phyloP scores from a whole-genome alignment of 768 basidiomycete species.

The Lactarius sp. region DNA sequence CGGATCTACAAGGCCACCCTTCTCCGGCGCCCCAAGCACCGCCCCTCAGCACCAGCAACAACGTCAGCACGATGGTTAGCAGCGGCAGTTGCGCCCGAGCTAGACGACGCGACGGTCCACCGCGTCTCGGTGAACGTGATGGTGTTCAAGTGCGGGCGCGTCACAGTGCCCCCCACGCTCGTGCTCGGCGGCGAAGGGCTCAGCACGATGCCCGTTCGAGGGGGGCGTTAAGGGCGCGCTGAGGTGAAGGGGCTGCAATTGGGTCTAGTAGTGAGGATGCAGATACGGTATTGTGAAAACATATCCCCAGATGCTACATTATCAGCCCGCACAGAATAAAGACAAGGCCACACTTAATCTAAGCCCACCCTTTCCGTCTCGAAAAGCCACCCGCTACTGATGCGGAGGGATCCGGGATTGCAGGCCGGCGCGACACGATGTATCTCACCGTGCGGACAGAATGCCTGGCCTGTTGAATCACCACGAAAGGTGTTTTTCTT shows the following conservation, averaged over 20 bases:
- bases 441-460: slow-evolving; percentile 20
- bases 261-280: no score
- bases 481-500: neutral
- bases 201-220: slow-evolving; percentile 27
- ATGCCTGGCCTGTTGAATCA: slow-evolving; percentile 7
- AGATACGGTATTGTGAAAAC: no score
- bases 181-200: slow-evolving; percentile 59
- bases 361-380: neutral
- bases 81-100: slow-evolving; percentile 33
- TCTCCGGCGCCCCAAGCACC: neutral
- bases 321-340: no score
- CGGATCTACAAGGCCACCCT: neutral
- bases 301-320: no score
- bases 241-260: no score
- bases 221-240: no score
- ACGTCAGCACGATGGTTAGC: neutral
- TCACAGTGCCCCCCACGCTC: slow-evolving; percentile 67
- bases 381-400: neutral
- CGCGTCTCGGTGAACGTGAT: slow-evolving; percentile 58
- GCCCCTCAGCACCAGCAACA: neutral
- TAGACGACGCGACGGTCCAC: slow-evolving; percentile 55
- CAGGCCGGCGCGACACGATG: slow-evolving; percentile 40
- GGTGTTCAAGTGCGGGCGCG: slow-evolving; percentile 66
- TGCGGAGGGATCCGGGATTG: slow-evolving; percentile 39
- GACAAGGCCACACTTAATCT: neutral